A percentile compares a stretch with the other conserved stretches of the same genome.
Evolutionary conservation across 495 filamentous ascomycete genomes (phyloP).

Genomic region (Hypoxylon fuscum): DNA sequence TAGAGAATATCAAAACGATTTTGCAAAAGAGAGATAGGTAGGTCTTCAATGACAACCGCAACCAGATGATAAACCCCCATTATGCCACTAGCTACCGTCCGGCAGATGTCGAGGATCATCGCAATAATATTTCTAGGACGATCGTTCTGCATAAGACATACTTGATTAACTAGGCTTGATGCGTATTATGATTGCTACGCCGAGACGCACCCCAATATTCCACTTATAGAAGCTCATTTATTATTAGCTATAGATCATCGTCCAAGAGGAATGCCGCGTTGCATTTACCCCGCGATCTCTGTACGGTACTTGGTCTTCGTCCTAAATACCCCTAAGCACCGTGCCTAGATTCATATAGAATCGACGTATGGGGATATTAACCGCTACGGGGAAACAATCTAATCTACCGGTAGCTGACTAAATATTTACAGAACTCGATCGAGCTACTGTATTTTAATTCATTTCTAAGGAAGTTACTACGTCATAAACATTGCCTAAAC

Average conservation of each 20-base stretch:
- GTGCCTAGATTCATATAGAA: conserved; percentile 1
- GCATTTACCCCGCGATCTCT: conserved; percentile 30
- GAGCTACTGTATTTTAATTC: no score
- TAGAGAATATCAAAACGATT: background rate
- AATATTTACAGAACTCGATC: no score
- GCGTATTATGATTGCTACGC: background rate
- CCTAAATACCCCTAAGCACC: conserved; percentile 4
- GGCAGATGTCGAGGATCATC: conserved; percentile 11
- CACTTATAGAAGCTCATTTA: background rate
- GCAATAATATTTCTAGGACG: conserved; percentile 3
- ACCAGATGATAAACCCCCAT: no score
- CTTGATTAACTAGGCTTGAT: background rate
- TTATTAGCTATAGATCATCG: conserved; percentile 1
- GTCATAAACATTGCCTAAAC: no score
- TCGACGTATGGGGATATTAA: conserved; percentile 7
- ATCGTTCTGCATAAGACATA: background rate
- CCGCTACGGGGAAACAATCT: background rate
- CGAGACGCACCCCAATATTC: conserved; percentile 6
- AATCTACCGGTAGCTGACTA: no score
- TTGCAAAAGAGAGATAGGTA: background rate
- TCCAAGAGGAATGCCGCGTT: conserved; percentile 12
- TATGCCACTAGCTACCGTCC: conserved; percentile 1
- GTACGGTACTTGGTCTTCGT: conserved; percentile 3
- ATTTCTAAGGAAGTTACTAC: no score
- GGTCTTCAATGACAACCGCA: background rate